phyloP scores from a whole-genome alignment of 2,329 filamentous ascomycete species.

The Ambrosiella xylebori region DNA sequence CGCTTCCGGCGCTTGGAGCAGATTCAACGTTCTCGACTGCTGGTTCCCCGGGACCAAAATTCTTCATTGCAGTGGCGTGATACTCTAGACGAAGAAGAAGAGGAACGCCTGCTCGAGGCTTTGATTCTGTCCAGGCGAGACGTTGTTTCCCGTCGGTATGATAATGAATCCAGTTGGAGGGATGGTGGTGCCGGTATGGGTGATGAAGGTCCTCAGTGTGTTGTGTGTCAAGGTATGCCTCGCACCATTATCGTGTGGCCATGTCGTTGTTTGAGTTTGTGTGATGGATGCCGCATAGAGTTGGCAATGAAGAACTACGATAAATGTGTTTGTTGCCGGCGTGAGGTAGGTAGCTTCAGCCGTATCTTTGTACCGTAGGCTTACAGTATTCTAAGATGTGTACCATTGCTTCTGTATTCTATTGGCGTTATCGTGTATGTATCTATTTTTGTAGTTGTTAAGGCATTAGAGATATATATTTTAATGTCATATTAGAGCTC shows the following conservation, averaged over 20 bases:
- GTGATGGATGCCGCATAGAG: slow-evolving; percentile 86
- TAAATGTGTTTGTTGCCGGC: slow-evolving; percentile 84
- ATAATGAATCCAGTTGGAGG: slow-evolving; percentile 13
- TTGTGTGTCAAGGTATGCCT: slow-evolving; percentile 77
- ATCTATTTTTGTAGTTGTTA: background rate
- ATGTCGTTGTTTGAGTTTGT: slow-evolving; percentile 82
- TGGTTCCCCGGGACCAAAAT: slow-evolving; percentile 16
- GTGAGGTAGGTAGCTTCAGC: slow-evolving; percentile 77
- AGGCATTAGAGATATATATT: background rate
- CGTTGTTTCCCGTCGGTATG: slow-evolving; percentile 5
- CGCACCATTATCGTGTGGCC: slow-evolving; percentile 91
- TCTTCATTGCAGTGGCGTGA: background rate
- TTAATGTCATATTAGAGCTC: background rate
- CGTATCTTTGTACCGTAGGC: slow-evolving; percentile 67
- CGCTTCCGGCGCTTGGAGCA: slow-evolving; percentile 53
- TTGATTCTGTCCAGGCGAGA: slow-evolving; percentile 37
- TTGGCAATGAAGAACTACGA: slow-evolving; percentile 95
- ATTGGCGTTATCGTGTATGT: background rate
- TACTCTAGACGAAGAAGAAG: slow-evolving; percentile 29
- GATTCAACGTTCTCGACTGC: slow-evolving; percentile 50
- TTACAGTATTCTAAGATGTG: background rate
- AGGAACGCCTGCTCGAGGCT: slow-evolving; percentile 43
- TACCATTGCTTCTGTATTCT: background rate
- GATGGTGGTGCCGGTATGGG: slow-evolving; percentile 39
- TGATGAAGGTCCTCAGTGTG: slow-evolving; percentile 60